phyloP scores from a whole-genome alignment of 805 yeast species.

The Candida nemodendra region DNA sequence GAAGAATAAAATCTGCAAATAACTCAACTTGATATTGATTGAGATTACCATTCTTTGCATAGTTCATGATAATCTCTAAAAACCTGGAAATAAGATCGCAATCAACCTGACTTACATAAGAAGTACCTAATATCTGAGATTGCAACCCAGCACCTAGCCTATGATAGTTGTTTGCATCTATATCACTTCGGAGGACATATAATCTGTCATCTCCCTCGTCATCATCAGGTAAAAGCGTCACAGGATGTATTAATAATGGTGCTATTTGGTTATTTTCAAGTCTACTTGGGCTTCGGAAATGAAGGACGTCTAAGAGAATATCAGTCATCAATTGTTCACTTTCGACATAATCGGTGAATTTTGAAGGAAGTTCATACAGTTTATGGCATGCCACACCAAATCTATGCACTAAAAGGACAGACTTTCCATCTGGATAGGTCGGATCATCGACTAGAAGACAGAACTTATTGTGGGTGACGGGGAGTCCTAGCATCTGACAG shows the following conservation, averaged over 20 bases:
- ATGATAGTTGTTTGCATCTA: neutral
- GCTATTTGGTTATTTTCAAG: neutral
- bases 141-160: slow-evolving; percentile 3
- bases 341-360: neutral
- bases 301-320: neutral
- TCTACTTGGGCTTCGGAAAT: slow-evolving; percentile 3
- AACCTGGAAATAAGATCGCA: neutral
- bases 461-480: slow-evolving; percentile 2
- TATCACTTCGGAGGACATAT: slow-evolving; percentile 4
- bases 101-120: slow-evolving; percentile 3
- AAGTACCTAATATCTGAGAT: slow-evolving; percentile 10
- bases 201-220: neutral
- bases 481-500: slow-evolving; percentile 8
- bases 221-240: neutral
- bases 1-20: neutral
- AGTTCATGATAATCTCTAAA: neutral
- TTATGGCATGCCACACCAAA: neutral
- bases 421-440: neutral
- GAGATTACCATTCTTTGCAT: neutral
- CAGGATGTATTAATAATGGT: slow-evolving; percentile 3
- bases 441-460: slow-evolving; percentile 7
- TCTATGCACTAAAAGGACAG: slow-evolving; percentile 1
- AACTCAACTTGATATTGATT: slow-evolving; percentile 1
- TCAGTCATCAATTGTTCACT: slow-evolving; percentile 1
- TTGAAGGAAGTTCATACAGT: neutral